Base-by-base conservation (phyloP, 176 grass and related monocot genomes). In the Paspalum notatum region DNA sequence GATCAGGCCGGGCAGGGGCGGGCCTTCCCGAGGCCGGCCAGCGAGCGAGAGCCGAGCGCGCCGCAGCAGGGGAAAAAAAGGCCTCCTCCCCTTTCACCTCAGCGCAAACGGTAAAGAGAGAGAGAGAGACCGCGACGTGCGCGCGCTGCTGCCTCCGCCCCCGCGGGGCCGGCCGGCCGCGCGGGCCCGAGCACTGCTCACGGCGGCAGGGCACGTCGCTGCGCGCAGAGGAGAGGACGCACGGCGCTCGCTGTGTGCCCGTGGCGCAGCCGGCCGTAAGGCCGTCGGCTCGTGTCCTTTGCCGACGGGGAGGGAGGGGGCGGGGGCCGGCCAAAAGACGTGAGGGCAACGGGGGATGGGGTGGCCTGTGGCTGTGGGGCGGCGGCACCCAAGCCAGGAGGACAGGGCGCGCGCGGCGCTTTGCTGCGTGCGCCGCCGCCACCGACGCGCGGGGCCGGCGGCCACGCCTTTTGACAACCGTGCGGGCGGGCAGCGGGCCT, bases 271-370 rank as follows among this genome's bases (percentile, higher is more conserved):
- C 59, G 66, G 21, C 11, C 8, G 2, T 7, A 32, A 15, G 18
- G 37, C 58, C 43, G 26, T 40, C 24, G 53, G 43, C 42, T 68
- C 20, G 70, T 45, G 59, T 45, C 60, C 14, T 66, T 83, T 7
- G 45, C 27, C 68, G 45, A 50, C 11, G 45, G 32, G 32, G 27
- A 27, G 40, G 40, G 21, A 0, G 3, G 45, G 46, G 25, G 22
- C 42, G 14, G 32, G 18, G 5, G 7, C 45, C 37, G 3, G 24
- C 81, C 47, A 44, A 79, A 63, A 71, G 66, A 77, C 10, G 10
- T 37, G 83, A 85, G 49, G 72, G 75, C 75, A 66, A 85, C 75
- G 54, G 66, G 56, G 72, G 75, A 71, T 66, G 38, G 80, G 61
- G 39, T 17, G 32, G 24, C 4, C 7, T 7, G 25, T 17, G 0